Evolutionary conservation across 129 eudicot genomes (phyloP).

Genomic region (Flaveria trinervia): DNA sequence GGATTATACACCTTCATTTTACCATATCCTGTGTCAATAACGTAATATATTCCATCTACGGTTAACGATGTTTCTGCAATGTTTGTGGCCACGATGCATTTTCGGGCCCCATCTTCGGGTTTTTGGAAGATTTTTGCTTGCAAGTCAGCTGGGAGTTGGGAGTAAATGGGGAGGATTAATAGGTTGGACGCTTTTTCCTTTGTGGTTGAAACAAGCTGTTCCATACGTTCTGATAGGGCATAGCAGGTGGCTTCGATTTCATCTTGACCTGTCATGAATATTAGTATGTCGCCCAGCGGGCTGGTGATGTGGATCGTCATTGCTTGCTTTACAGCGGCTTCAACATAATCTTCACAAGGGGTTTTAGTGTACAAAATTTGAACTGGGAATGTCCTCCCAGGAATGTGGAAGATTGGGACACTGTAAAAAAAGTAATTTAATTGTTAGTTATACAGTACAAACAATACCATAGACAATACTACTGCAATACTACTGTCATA

Average conservation of each 20-base stretch:
- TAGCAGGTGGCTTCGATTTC: conserved; percentile 67
- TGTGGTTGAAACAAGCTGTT: conserved; percentile 56
- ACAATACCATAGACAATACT: conserved; percentile 3
- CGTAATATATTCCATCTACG: conserved; percentile 66
- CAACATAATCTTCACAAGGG: conserved; percentile 70
- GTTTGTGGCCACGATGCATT: conserved; percentile 73
- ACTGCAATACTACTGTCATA: background rate
- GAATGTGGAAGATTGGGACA: conserved; percentile 70
- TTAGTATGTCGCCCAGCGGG: conserved; percentile 69
- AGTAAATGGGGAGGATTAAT: conserved; percentile 64
- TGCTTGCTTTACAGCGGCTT: conserved; percentile 73
- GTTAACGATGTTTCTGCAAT: conserved; percentile 73
- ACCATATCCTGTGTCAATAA: conserved; percentile 68
- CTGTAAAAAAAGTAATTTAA: conserved; percentile 34
- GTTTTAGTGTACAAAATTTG: conserved; percentile 59
- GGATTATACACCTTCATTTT: conserved; percentile 80
- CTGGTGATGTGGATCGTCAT: conserved; percentile 71
- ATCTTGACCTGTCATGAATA: conserved; percentile 75
- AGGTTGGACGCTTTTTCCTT: conserved; percentile 55
- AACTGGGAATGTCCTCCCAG: conserved; percentile 73
- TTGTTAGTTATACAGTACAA: background rate
- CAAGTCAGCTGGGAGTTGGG: conserved; percentile 69
- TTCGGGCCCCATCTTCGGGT: conserved; percentile 68
- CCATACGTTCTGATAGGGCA: conserved; percentile 65
- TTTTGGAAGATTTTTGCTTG: conserved; percentile 67